A percentile compares a stretch with the other conserved stretches of the same genome.
Conservation (phyloP, 176 grass and related monocot genomes). For the Chloris gayana region DNA sequence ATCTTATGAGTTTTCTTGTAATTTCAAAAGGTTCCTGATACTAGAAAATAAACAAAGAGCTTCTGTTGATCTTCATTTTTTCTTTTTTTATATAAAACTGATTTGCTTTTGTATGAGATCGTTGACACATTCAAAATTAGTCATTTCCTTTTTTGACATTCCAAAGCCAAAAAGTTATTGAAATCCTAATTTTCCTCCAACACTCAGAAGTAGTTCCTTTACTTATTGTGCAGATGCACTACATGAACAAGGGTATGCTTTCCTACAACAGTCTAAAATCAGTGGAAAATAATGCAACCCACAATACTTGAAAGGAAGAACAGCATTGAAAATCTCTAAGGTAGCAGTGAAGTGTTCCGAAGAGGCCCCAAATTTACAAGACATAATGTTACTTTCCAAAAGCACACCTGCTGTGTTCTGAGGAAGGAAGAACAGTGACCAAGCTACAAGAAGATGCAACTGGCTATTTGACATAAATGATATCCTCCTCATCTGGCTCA, state of each 20-base stretch:
- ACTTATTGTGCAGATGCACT: not conserved
- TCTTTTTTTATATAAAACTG: not conserved
- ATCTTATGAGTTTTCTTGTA: not conserved
- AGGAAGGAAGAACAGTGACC: conserved; percentile 8
- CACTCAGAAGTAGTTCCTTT: not conserved
- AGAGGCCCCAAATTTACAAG: conserved; percentile 6
- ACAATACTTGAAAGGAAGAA: conserved; percentile 7
- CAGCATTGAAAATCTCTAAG: not conserved
- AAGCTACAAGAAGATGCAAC: not conserved
- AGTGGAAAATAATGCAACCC: not conserved
- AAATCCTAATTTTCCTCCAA: not conserved
- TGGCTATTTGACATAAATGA: conserved; percentile 62
- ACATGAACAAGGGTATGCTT: not conserved
- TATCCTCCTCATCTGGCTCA: conserved; percentile 68
- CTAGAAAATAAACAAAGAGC: not conserved
- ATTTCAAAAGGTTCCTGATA: not conserved
- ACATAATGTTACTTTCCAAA: not conserved
- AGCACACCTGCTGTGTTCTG: conserved; percentile 32
- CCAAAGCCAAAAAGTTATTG: not conserved
- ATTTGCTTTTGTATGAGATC: not conserved
- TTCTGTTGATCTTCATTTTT: not conserved
- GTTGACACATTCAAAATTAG: not conserved
- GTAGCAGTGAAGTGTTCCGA: not conserved
- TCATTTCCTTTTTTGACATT: not conserved
- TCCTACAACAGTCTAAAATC: not conserved